Evolutionary conservation across 2,329 filamentous ascomycete genomes (phyloP), one percentile per base, ranked within the genome.

Genomic region (Cladobotryum mycophilum): DNA sequence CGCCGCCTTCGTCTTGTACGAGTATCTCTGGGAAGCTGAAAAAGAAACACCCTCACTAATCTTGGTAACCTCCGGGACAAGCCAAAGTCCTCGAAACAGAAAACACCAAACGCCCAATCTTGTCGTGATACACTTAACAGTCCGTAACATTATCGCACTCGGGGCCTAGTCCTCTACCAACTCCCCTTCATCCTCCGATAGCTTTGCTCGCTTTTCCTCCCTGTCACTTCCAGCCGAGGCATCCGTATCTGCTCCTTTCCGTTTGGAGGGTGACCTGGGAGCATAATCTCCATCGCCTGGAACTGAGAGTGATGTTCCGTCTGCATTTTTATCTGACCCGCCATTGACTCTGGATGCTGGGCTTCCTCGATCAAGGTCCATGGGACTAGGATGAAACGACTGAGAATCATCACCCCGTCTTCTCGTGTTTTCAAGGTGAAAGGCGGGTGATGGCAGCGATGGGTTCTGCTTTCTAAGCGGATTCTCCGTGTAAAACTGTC

Each of bases 401-500:
- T 67, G 62, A 13, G 66, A 69, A 6, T 75, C 72, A 51, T 77
- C 73, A 4, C 72, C 73, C 43, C 74, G 72, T 30, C 79, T 70
- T 45, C 79, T 70, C 3, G 80, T 82, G 49, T 72, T 76, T 59
- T 81, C 78, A 41, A 83, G 70, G 53, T 72, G 71, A 58, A 81
- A 82, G 8, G 72, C 71, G 9, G 80, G 79, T 33, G 78, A 81
- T 35, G 74, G 62, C 67, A 77, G 53, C 61, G 76, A 70, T 47
- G 76, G 72, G 57, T 80, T 78, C 58, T 76, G 72, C 65, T 81
- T 81, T 56, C 73, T 72, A 51, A 83, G 71, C 43, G 82, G 82
- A 64, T 85, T 85, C 64, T 85, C 81, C 40, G 68, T 71, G 64
- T 84, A 85, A 60, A 84, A 85, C 54, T 80, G 81, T 35, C 82